Evolutionary conservation across 108 stramenopile species (phyloP), one percentile per base, ranked within the genome.

Genomic region (Nitzschia sp.): DNA sequence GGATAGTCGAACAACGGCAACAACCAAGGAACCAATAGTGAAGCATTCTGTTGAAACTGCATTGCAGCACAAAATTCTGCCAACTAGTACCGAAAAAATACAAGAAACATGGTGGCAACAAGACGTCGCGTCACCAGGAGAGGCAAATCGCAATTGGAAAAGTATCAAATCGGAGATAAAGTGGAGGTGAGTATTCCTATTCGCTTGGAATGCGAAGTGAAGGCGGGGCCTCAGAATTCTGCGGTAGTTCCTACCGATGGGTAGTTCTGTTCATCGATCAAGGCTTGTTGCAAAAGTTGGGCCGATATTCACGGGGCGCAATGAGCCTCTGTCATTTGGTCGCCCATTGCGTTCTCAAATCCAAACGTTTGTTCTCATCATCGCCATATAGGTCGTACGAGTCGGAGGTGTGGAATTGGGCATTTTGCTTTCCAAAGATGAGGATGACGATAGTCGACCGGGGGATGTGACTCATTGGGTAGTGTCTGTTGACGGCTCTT

Each of bases 111-210:
- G 68, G 68, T 70, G 8, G 56, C 68, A 15, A 70, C 68, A 46
- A 58, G 68, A 53, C 63, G 72, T 45, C 61, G 72, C 9, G 34
- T 30, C 23, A 58, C 31, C 23, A n/a, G n/a, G n/a, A 23, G 59
- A 25, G 42, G 59, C 35, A 35, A 59, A 24, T 6, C 29, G 45
- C 23, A 59, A 24, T 6, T 18, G 45, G 49, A 70, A 23, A 59
- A 51, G 28, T 74, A 65, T 59, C 64, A 24, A 21, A 24, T 62
- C n/a, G 72, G 72, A 33, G 72, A 74, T 33, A 55, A 54, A 18
- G 72, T 74, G 18, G 72, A 66, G 54, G 71, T 72, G 53, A 72
- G 71, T 63, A 21, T 49, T 46, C 13, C 25, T n/a, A n/a, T n/a
- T 55, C 24, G 57, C 21, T n/a, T n/a, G n/a, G 66, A 64, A 13